Evolutionary conservation across 805 yeast species (phyloP).

Genomic region (Schwanniomyces sp.): DNA sequence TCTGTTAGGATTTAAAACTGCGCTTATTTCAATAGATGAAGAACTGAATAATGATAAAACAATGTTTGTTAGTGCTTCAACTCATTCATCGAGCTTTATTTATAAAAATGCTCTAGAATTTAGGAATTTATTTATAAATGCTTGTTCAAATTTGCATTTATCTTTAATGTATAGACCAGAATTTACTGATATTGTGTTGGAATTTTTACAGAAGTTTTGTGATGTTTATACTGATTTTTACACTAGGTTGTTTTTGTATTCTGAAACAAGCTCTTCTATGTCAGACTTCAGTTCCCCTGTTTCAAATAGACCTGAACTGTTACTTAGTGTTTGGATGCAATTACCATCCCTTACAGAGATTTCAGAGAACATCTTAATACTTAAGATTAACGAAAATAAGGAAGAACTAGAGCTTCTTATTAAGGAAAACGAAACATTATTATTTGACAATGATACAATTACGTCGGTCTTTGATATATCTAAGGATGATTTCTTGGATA

Average conservation of each 20-base stretch:
- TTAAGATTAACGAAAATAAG: conserved; percentile 10
- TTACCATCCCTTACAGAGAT: conserved; percentile 28
- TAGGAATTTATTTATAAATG: conserved; percentile 44
- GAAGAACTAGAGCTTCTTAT: conserved; percentile 13
- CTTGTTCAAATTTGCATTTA: conserved; percentile 58
- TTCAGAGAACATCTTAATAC: conserved; percentile 12
- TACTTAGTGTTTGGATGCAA: conserved; percentile 32
- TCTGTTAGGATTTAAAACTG: conserved; percentile 14
- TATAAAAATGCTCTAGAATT: conserved; percentile 48
- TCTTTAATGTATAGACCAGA: conserved; percentile 57
- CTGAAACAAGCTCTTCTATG: conserved; percentile 11
- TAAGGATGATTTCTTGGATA: conserved; percentile 56
- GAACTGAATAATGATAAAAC: conserved; percentile 1
- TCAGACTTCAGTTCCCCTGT: conserved; percentile 2
- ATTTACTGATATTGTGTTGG: conserved; percentile 47
- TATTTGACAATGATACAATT: conserved; percentile 14
- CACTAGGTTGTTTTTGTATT: conserved; percentile 34
- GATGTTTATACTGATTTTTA: conserved; percentile 32
- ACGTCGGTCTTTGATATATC: conserved; percentile 29
- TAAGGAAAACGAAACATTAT: conserved; percentile 28
- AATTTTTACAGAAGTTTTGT: conserved; percentile 34
- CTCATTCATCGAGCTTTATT: conserved; percentile 13
- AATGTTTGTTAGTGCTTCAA: neutral
- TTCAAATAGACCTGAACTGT: conserved; percentile 20
- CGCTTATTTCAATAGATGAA: conserved; percentile 36